Conservation (phyloP, 2,329 filamentous ascomycete genomes). For the Canariomyces notabilis region DNA sequence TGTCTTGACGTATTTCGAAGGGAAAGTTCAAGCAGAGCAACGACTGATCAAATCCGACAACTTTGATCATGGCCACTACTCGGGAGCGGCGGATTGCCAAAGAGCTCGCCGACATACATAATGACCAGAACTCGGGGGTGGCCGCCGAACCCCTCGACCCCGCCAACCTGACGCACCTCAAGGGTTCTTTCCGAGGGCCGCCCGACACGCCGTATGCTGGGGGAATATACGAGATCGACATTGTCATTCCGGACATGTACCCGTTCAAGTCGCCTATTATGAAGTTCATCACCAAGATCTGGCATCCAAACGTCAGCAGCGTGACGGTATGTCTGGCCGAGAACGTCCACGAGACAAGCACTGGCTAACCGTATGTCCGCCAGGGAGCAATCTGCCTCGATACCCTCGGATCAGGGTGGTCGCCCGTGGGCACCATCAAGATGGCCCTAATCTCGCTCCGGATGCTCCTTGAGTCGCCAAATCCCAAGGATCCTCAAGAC, state of each 20-base stretch:
- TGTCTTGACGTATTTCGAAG: not conserved
- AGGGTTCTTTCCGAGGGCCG: constrained; percentile 77
- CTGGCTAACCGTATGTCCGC: constrained; percentile 12
- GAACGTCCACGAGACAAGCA: not conserved
- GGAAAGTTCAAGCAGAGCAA: not conserved
- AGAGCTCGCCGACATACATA: constrained; percentile 69
- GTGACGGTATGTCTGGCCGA: constrained; percentile 61
- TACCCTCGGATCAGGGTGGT: constrained; percentile 85
- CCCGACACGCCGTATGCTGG: constrained; percentile 92
- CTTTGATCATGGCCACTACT: constrained; percentile 42
- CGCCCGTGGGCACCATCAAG: constrained; percentile 93
- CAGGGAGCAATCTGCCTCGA: constrained; percentile 97
- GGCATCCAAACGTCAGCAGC: constrained; percentile 95
- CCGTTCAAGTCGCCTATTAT: constrained; percentile 90
- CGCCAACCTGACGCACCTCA: constrained; percentile 73
- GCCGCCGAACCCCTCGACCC: constrained; percentile 59
- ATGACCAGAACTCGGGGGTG: constrained; percentile 73
- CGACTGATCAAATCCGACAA: not conserved
- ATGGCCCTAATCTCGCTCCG: constrained; percentile 89
- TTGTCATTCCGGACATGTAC: constrained; percentile 81
- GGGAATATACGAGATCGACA: constrained; percentile 75
- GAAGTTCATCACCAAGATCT: constrained; percentile 88
- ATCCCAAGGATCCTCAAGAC: constrained; percentile 95
- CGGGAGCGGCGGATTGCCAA: constrained; percentile 62
- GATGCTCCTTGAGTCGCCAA: constrained; percentile 85